Evolutionary conservation across 257 asterid genomes (phyloP), one percentile per base, ranked within the genome.

Genomic region (Leptodermis oblonga): DNA sequence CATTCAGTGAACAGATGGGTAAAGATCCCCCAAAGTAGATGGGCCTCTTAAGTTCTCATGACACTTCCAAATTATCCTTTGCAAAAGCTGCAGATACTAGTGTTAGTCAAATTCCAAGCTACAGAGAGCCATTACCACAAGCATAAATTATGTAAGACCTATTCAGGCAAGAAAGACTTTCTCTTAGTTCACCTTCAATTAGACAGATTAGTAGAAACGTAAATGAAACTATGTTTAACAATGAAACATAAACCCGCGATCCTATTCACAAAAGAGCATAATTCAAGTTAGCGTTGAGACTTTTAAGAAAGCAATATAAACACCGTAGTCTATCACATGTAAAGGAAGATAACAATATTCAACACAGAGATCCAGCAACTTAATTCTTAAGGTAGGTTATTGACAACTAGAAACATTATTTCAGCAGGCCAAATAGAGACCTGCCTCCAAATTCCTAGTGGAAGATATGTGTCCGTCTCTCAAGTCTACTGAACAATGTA

Each of bases 401-500:
- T 58, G 30, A 58, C 64, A 61, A 46, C 28, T 12, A 36, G 30
- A 4, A 61, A 61, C 43, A 15, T 30, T 33, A 33, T 60, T 60
- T 60, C 65, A 60, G 65, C 65, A 60, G 12, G 65, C 25, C 66
- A 60, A 60, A 34, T 33, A 61, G 28, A 28, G 41, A 59, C 65
- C 25, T 59, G 65, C 25, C 25, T 31, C 43, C 43, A 34, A 59
- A 59, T 59, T 59, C 43, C 23, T 33, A 59, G 25, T 2, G 6
- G 30, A 59, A 60, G 28, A 17, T 17, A 26, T 26, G 62, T 23
- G 3, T 26, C 15, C 26, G 12, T 0, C 41, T 45, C 30, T 23
- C 30, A 25, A 59, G 5, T 17, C 43, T 59, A 59, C 60, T 86
- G 88, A 48, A 79, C 79, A 63, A 94, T 87, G 71, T 86, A 84